Percentiles rank a stretch among this genome's conserved stretches.
Evolutionary conservation across 768 basidiomycete species (phyloP).

Genomic region (Auricularia cornea): DNA sequence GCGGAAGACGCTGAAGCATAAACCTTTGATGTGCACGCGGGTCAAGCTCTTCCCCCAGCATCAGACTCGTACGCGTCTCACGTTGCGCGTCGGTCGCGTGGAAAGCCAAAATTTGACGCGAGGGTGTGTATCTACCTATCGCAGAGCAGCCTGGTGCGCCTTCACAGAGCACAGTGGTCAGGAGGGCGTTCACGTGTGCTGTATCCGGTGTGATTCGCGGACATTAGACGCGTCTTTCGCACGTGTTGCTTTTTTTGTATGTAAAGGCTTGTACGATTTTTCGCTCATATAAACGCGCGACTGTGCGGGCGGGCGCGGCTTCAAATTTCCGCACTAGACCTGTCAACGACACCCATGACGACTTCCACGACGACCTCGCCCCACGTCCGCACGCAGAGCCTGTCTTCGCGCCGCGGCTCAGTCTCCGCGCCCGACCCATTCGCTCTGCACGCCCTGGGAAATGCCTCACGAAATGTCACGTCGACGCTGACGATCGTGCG

Average conservation of each 20-base stretch:
- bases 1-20: not conserved
- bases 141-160: too few species aligned
- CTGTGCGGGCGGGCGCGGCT: not conserved
- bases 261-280: not conserved
- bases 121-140: too few species aligned
- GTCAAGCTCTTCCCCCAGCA: not conserved
- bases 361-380: not conserved
- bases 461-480: constrained; percentile 43
- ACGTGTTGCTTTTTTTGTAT: not conserved
- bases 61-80: too few species aligned
- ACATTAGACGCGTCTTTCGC: not conserved
- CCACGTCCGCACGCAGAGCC: not conserved
- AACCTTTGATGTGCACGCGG: too few species aligned
- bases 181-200: not conserved
- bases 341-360: not conserved
- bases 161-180: too few species aligned
- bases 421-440: constrained; percentile 60
- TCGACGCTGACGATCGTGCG: constrained; percentile 71
- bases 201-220: not conserved
- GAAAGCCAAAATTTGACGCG: too few species aligned
- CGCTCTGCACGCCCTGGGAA: constrained; percentile 44
- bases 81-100: too few species aligned
- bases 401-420: constrained; percentile 51
- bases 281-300: not conserved
- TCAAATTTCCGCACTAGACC: not conserved